A percentile compares a stretch with the other conserved stretches of the same genome.
phyloP scores from a whole-genome alignment of 225 moss, liverwort and hornwort genomes.

The Sphagnum contortum region DNA sequence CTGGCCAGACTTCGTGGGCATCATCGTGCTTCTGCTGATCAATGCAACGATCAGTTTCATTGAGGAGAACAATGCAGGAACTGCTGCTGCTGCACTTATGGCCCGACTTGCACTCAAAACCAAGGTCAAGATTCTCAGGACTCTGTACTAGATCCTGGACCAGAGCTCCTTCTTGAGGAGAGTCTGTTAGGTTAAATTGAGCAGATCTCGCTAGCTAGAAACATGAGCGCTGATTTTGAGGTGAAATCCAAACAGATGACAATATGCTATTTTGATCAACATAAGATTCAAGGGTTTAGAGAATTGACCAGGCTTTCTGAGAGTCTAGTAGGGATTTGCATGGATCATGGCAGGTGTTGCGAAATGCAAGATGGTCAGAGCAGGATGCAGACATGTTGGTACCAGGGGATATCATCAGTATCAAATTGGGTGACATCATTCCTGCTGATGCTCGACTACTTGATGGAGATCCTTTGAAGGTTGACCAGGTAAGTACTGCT shows the following conservation, averaged over 20 bases:
- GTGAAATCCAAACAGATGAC: too few species aligned
- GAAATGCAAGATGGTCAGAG: slow-evolving; percentile 32
- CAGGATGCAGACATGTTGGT: slow-evolving; percentile 43
- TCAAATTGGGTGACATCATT: slow-evolving; percentile 58
- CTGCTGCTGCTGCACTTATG: slow-evolving; percentile 51
- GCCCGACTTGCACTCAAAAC: slow-evolving; percentile 55
- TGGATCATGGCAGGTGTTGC: slow-evolving; percentile 27
- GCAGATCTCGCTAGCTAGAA: too few species aligned
- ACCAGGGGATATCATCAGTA: slow-evolving; percentile 54
- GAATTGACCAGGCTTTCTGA: too few species aligned
- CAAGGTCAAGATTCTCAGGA: slow-evolving; percentile 15
- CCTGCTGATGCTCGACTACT: slow-evolving; percentile 52
- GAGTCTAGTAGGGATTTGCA: too few species aligned
- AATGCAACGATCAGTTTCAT: slow-evolving; percentile 53
- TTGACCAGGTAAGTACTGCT: slow-evolving; percentile 32
- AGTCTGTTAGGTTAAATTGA: too few species aligned
- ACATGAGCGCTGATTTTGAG: too few species aligned
- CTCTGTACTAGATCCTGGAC: too few species aligned
- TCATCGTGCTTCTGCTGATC: slow-evolving; percentile 34
- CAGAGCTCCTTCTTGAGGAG: too few species aligned
- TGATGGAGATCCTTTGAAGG: slow-evolving; percentile 52
- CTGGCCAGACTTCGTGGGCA: slow-evolving; percentile 59
- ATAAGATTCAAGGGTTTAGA: too few species aligned
- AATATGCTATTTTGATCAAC: too few species aligned
- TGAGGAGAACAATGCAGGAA: slow-evolving; percentile 50